Conservation (phyloP, 306 rosid species). For the Astragalus membranaceus region DNA sequence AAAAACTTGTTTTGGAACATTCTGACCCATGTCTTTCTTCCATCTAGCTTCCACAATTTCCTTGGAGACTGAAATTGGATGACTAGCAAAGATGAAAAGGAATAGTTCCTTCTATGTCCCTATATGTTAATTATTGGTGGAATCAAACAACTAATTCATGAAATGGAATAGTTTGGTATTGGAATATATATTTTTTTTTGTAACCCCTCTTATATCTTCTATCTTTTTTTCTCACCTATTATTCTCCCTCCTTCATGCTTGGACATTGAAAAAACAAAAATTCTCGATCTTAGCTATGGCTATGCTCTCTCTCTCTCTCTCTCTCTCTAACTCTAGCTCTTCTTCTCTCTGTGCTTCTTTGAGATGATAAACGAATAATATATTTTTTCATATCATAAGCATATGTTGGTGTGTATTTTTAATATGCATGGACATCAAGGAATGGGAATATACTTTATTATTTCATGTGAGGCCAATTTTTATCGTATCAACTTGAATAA, state of each 20-base stretch:
- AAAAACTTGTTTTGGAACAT: slow-evolving; percentile 49
- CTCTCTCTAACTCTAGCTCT: background rate
- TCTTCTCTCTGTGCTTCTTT: background rate
- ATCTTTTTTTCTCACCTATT: slow-evolving; percentile 2
- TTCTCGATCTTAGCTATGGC: slow-evolving; percentile 5
- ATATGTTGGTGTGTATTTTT: slow-evolving; percentile 24
- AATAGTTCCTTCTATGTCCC: background rate
- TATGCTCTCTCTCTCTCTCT: background rate
- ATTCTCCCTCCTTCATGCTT: slow-evolving; percentile 18
- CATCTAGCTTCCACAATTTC: background rate
- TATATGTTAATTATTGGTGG: slow-evolving; percentile 6
- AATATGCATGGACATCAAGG: slow-evolving; percentile 37
- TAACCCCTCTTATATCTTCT: background rate
- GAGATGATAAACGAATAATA: slow-evolving; percentile 26
- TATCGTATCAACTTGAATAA: slow-evolving; percentile 27
- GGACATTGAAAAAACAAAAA: background rate
- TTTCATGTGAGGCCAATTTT: slow-evolving; percentile 43
- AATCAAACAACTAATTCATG: background rate
- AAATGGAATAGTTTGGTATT: slow-evolving; percentile 19
- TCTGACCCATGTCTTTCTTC: slow-evolving; percentile 42
- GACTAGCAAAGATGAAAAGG: background rate
- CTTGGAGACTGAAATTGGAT: background rate
- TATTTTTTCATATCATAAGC: slow-evolving; percentile 25
- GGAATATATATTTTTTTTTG: slow-evolving; percentile 8
- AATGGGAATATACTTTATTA: slow-evolving; percentile 35